Evolutionary conservation across 202 grass and related monocot species (phyloP), one percentile per base, ranked within the genome.

Genomic region (Carex arenaria): DNA sequence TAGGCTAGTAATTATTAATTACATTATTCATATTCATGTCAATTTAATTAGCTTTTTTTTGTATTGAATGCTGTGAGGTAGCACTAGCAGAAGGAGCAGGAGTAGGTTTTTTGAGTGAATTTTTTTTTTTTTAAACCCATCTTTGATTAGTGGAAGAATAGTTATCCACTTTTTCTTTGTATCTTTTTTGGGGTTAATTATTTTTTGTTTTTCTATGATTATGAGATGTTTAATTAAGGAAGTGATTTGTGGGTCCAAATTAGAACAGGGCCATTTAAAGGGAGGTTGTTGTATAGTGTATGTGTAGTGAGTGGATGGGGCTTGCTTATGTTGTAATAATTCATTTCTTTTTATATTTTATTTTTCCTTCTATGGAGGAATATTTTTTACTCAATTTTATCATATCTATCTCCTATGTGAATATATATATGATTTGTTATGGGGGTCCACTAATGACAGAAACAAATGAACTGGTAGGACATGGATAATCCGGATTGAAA

Each of bases 291-390:
- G 80, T 82, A 82, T 82, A 85, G 83, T 40, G 5, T 40, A 40
- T 40, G 38, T 40, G 38, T 40, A 40, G 38, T 40, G 5, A 7
- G 38, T 62, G 56, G 57, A 78, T 76, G 71, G 61, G 43, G 62
- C 67, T 84, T 85, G 59, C 59, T 78, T 85, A 78, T 85, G 83
- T 78, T 77, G 54, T 85, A 85, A 79, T 85, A 85, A 85, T 79
- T 79, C 26, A 36, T 49, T 74, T 84, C 42, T 75, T 36, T 36
- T 9, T 26, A 63, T 7, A 57, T 31, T 80, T 49, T 67, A 51
- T 17, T 67, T 66, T 18, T n/a, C 49, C 72, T 55, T 54, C 72
- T 55, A 55, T 0, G 23, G 49, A 32, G 72, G 72, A 69, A 82
- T 64, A 65, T 23, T 49, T 49, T 45, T 34, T 77, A 45, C 14